Evolutionary conservation across 2,329 filamentous ascomycete genomes (phyloP).

Genomic region (Ophiostoma tasmaniense): DNA sequence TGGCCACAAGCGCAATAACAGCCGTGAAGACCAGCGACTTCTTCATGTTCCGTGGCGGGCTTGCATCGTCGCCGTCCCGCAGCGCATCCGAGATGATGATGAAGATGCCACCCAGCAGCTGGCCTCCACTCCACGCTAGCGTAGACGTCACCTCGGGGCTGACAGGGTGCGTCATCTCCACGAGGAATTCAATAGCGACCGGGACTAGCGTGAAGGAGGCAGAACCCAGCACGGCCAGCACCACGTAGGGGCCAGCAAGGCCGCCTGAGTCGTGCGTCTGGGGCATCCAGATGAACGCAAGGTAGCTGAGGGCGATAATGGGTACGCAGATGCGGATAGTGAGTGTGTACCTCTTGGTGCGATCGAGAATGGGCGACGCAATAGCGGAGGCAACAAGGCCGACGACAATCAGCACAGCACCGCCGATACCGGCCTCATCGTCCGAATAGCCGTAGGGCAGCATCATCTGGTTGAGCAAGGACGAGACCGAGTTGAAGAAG

Average conservation of each 20-base stretch:
- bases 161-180: conserved; percentile 79
- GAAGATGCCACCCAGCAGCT: conserved; percentile 76
- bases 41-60: conserved; percentile 64
- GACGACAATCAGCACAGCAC: conserved; percentile 80
- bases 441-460: conserved; percentile 77
- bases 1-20: conserved; percentile 54
- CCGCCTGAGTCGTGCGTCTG: conserved; percentile 39
- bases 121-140: conserved; percentile 77
- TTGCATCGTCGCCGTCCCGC: conserved; percentile 41
- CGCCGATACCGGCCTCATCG: conserved; percentile 79
- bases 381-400: conserved; percentile 72
- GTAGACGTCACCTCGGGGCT: conserved; percentile 78
- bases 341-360: conserved; percentile 68
- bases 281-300: conserved; percentile 76
- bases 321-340: conserved; percentile 69
- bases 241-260: conserved; percentile 62
- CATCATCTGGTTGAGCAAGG: conserved; percentile 83
- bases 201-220: conserved; percentile 73
- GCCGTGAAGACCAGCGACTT: conserved; percentile 70
- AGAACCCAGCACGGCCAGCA: conserved; percentile 70
- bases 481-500: conserved; percentile 87
- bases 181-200: conserved; percentile 75
- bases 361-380: conserved; percentile 72
- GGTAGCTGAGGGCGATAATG: conserved; percentile 62
- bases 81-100: conserved; percentile 75